Evolutionary conservation across 2,329 filamentous ascomycete species (phyloP).

Genomic region (Cephalotrichum gorgonifer): DNA sequence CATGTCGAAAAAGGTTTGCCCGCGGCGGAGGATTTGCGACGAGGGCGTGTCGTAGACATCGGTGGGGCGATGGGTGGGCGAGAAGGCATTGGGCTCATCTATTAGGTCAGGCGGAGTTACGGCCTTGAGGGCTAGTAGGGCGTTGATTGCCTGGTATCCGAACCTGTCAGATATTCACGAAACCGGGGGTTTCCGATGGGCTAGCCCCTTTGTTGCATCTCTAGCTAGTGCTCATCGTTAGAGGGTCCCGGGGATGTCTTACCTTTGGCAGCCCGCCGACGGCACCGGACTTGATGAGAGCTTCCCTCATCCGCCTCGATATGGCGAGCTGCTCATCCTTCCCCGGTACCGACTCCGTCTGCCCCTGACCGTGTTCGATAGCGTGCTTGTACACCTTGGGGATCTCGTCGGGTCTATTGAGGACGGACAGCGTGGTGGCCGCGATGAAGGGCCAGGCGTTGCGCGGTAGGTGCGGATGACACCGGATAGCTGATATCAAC

Average conservation of each 20-base stretch:
- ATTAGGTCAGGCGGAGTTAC: slow-evolving; percentile 29
- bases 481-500: slow-evolving; percentile 28
- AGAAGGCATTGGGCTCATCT: slow-evolving; percentile 22
- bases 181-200: neutral
- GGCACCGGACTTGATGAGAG: slow-evolving; percentile 34
- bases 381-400: slow-evolving; percentile 30
- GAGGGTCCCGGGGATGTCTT: slow-evolving; percentile 1
- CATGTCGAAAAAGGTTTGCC: slow-evolving; percentile 33
- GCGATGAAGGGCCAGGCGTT: slow-evolving; percentile 39
- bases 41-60: slow-evolving; percentile 27
- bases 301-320: slow-evolving; percentile 34
- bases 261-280: slow-evolving; percentile 41
- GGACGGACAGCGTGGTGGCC: slow-evolving; percentile 30
- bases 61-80: slow-evolving; percentile 24
- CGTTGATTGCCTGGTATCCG: slow-evolving; percentile 30
- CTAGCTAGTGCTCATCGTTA: slow-evolving; percentile 3
- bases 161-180: neutral
- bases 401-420: slow-evolving; percentile 40
- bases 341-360: slow-evolving; percentile 12
- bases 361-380: slow-evolving; percentile 18
- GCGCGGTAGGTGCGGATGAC: slow-evolving; percentile 27
- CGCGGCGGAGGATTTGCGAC: slow-evolving; percentile 27
- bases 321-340: slow-evolving; percentile 29
- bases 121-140: slow-evolving; percentile 31
- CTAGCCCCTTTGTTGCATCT: neutral